Evolutionary conservation across 352 stramenopile genomes (phyloP).

Genomic region (Phytophthora megakarya): DNA sequence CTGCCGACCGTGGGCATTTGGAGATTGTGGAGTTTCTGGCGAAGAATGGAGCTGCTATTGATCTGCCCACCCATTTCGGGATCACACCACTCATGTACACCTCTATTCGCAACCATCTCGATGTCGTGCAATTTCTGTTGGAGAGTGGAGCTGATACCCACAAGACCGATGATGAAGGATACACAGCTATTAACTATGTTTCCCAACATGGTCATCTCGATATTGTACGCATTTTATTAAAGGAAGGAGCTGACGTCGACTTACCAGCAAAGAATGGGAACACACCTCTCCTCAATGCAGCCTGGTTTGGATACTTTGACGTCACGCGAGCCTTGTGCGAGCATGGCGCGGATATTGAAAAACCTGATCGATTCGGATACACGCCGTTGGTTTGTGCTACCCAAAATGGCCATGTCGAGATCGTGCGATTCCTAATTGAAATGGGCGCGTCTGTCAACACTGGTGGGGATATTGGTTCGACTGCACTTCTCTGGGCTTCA

Average conservation of each 20-base stretch:
- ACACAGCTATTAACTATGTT: conserved; percentile 2
- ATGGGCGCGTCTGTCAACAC: not conserved
- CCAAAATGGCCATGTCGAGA: not conserved
- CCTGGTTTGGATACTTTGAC: not conserved
- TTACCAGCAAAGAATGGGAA: not conserved
- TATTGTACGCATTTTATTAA: not conserved
- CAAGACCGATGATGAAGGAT: not conserved
- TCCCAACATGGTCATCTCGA: conserved; percentile 1
- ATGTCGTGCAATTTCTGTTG: not conserved
- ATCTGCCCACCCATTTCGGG: not conserved
- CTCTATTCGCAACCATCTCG: too few relatives aligned
- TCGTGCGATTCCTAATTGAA: not conserved
- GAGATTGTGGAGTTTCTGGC: not conserved
- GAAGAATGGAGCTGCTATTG: not conserved
- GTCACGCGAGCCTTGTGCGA: conserved; percentile 4
- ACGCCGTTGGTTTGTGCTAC: not conserved
- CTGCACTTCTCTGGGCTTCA: not conserved
- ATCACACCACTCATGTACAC: not conserved
- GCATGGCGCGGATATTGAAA: conserved; percentile 3
- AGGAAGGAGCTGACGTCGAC: not conserved
- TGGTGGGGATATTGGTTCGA: not conserved
- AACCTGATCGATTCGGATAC: not conserved
- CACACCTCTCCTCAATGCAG: conserved; percentile 6
- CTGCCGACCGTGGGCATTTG: not conserved
- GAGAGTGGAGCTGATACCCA: not conserved